Evolutionary conservation across 805 yeast genomes (phyloP).

Genomic region (Barnettozyma pratensis): DNA sequence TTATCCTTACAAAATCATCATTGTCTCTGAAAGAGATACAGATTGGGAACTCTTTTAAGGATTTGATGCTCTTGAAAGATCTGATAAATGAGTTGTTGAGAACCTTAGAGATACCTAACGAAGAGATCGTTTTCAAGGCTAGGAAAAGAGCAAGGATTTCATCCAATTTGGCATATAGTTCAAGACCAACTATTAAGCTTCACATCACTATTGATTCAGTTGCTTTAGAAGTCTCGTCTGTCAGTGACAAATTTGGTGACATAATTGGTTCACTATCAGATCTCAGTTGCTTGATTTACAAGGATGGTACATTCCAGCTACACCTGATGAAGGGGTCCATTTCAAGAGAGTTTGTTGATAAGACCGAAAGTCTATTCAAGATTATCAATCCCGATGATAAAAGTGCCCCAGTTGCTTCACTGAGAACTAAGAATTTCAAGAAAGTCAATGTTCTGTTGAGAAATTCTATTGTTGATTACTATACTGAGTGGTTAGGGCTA

Average conservation of each 20-base stretch:
- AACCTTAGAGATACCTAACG: conserved; percentile 11
- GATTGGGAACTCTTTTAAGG: conserved; percentile 24
- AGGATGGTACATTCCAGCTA: conserved; percentile 17
- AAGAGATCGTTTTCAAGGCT: conserved; percentile 18
- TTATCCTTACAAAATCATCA: conserved; percentile 12
- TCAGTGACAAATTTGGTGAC: conserved; percentile 31
- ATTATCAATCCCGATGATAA: conserved; percentile 30
- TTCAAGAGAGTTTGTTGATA: conserved; percentile 8
- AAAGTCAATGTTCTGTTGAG: conserved; percentile 39
- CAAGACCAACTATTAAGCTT: conserved; percentile 16
- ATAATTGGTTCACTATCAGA: conserved; percentile 17
- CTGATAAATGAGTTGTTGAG: conserved; percentile 5
- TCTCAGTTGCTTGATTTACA: conserved; percentile 8
- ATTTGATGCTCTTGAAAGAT: conserved; percentile 21
- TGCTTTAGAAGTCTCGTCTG: conserved; percentile 10
- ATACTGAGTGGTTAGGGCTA: conserved; percentile 51
- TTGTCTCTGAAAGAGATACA: conserved; percentile 24
- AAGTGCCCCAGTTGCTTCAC: conserved; percentile 36
- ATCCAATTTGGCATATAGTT: conserved; percentile 13
- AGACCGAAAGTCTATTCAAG: conserved; percentile 28
- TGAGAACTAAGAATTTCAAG: conserved; percentile 32
- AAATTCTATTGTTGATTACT: conserved; percentile 49
- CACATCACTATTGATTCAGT: conserved; percentile 11
- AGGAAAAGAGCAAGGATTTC: conserved; percentile 23
- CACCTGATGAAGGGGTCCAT: conserved; percentile 12